phyloP scores from a whole-genome alignment of 345 rosid species.

The Eutrema yunnanense region DNA sequence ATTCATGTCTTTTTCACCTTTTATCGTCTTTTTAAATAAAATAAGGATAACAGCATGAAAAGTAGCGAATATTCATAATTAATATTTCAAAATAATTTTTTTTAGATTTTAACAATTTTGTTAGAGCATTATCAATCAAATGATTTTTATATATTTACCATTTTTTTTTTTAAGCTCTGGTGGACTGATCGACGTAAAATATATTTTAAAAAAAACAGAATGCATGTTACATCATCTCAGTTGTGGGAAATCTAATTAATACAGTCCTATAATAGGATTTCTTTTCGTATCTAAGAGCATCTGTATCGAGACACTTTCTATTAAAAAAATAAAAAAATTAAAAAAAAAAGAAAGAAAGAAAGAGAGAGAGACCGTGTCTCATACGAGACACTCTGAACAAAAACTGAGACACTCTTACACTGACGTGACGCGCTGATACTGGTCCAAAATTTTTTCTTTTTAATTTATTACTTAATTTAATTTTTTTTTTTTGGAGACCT shows the following conservation, averaged over 20 bases:
- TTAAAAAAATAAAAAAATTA: no score
- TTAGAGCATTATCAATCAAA: background rate
- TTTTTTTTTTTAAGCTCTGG: background rate
- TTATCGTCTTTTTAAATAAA: slow-evolving; percentile 4
- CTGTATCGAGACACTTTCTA: no score
- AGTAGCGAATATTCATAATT: background rate
- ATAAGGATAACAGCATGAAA: background rate
- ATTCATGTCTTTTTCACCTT: slow-evolving; percentile 26
- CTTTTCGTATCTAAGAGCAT: background rate
- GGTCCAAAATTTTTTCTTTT: no score
- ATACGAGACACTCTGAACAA: no score
- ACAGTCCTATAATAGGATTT: background rate
- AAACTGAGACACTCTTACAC: no score
- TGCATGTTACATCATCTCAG: background rate
- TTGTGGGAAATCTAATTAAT: background rate
- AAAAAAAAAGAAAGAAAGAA: no score
- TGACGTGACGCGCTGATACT: no score
- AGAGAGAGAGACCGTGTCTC: no score
- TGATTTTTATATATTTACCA: background rate
- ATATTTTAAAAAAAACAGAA: background rate
- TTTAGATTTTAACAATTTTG: background rate
- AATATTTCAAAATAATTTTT: background rate
- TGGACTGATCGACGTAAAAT: background rate
- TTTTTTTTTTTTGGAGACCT: no score
- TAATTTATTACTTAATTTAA: no score